These are phyloP conservation scores for Lithospermum erythrorhizon DNA, from an alignment of 257 asterid species.

Conservation along the genomic window DNA sequence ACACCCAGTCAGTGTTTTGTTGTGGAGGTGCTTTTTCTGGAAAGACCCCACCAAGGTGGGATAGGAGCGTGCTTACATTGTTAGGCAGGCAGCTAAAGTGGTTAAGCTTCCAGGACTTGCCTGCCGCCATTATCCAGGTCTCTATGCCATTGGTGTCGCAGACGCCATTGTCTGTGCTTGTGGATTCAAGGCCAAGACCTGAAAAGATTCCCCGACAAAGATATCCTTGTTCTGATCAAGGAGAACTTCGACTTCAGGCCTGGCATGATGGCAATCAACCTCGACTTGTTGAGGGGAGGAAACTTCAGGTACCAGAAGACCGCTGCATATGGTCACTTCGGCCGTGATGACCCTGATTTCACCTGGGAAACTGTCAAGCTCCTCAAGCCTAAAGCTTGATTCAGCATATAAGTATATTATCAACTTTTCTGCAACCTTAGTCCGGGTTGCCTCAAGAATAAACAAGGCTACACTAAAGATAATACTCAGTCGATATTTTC, in stretches of 20 bases:
- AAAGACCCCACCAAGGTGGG: neutral
- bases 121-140: neutral
- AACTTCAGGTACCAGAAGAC: too few relatives aligned
- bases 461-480: too few relatives aligned
- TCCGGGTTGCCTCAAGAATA: too few relatives aligned
- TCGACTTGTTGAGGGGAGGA: neutral
- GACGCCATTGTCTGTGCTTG: neutral
- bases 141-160: neutral
- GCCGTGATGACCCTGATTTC: too few relatives aligned
- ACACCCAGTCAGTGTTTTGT: too few relatives aligned
- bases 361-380: too few relatives aligned
- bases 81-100: neutral
- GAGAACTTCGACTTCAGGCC: neutral
- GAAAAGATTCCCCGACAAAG: neutral
- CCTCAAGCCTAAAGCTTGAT: too few relatives aligned
- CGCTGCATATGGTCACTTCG: too few relatives aligned
- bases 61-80: neutral
- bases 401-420: too few relatives aligned
- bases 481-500: too few relatives aligned
- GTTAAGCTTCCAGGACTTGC: neutral
- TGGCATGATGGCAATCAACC: neutral
- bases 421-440: too few relatives aligned
- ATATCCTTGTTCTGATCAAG: neutral
- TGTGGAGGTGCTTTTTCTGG: too few relatives aligned
- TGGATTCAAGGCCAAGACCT: neutral